These are phyloP conservation scores for Penicillium ochrochloron DNA, from an alignment of 495 filamentous ascomycete species.

Conservation along the genomic window DNA sequence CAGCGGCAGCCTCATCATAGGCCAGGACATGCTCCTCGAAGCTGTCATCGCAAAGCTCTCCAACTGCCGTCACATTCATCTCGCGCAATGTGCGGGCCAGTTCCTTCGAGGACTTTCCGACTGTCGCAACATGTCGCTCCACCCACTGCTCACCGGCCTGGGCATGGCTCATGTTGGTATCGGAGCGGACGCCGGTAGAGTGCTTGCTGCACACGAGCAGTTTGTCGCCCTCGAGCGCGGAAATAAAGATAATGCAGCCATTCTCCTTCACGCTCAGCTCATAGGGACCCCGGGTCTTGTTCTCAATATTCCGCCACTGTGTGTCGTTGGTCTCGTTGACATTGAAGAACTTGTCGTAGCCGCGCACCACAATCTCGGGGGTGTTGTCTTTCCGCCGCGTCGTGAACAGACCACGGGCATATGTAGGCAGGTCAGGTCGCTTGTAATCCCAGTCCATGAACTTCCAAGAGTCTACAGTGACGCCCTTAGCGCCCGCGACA, in stretches of 20 bases:
- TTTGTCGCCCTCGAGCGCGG: constrained; percentile 83
- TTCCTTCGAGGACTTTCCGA: constrained; percentile 77
- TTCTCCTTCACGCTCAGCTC: constrained; percentile 98
- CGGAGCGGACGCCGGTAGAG: constrained; percentile 78
- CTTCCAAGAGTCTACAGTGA: constrained; percentile 86
- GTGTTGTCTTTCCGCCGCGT: constrained; percentile 61
- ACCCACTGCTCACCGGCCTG: constrained; percentile 83
- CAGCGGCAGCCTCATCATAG: constrained; percentile 81
- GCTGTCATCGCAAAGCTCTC: constrained; percentile 92
- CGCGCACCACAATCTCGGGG: constrained; percentile 79
- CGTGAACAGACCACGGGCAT: constrained; percentile 92
- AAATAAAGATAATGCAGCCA: constrained; percentile 97
- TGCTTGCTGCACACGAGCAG: constrained; percentile 97
- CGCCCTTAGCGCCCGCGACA: constrained; percentile 60
- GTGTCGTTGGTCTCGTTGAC: constrained; percentile 77
- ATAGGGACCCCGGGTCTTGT: constrained; percentile 83
- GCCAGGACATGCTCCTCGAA: constrained; percentile 98
- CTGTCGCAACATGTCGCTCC: constrained; percentile 71
- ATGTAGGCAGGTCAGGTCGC: constrained; percentile 77
- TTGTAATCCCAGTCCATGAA: constrained; percentile 97
- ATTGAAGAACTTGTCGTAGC: constrained; percentile 99
- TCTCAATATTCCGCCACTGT: constrained; percentile 77
- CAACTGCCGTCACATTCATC: constrained; percentile 90
- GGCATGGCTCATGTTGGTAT: constrained; percentile 78
- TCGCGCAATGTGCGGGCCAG: constrained; percentile 73